Evolutionary conservation across 1,139 yeast genomes (phyloP).

Genomic region (Sugiyamaella xylanicola): DNA sequence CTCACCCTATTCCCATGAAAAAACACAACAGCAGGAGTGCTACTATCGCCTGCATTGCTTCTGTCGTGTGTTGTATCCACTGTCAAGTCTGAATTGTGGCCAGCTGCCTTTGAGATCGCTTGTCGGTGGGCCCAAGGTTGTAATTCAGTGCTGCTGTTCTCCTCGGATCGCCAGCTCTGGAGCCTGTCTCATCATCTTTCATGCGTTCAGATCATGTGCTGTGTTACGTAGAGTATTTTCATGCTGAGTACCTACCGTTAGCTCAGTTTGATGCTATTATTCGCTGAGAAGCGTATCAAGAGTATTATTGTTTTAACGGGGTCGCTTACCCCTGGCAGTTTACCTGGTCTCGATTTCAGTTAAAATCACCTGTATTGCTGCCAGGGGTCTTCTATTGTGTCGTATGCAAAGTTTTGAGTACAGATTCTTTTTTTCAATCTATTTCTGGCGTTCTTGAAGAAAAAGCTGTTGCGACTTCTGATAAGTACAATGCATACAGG

Average conservation of each 20-base stretch:
- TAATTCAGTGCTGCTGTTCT: too few species aligned
- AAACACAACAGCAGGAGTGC: conserved; percentile 11
- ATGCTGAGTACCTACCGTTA: background rate
- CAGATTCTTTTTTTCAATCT: too few species aligned
- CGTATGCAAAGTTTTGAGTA: too few species aligned
- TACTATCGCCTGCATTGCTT: conserved; percentile 10
- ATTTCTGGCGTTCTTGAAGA: too few species aligned
- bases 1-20: conserved; percentile 16
- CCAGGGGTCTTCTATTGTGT: too few species aligned
- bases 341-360: background rate
- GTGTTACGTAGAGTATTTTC: background rate
- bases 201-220: background rate
- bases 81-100: too few species aligned
- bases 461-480: too few species aligned
- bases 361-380: background rate
- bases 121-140: too few species aligned
- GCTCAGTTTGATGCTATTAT: background rate
- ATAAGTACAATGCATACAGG: too few species aligned
- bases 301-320: background rate
- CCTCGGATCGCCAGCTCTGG: background rate
- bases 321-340: conserved; percentile 7
- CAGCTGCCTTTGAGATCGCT: too few species aligned
- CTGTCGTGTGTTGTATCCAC: background rate
- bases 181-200: too few species aligned
- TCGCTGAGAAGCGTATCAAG: background rate